Evolutionary conservation across 768 basidiomycete species (phyloP), one percentile per base, ranked within the genome.

Genomic region (Termitomyces sp.): DNA sequence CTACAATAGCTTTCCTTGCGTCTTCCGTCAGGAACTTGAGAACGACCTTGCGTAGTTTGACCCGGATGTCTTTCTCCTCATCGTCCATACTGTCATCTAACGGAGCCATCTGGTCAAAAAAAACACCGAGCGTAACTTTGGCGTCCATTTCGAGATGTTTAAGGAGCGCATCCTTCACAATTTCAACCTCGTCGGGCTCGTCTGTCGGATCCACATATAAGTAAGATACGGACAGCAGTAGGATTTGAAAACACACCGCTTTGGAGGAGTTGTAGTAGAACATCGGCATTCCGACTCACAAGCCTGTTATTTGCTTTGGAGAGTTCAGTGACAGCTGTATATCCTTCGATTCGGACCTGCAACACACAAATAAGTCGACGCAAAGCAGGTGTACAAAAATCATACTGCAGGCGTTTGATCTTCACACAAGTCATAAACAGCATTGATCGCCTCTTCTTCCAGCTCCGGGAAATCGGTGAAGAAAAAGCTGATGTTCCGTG

Each of bases 391-490:
- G 11, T 37, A 48, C 51, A 34, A 49, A 25, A 20, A 38, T 56
- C 77, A 47, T 65, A 87, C 88, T 64, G 75, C 74, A 12, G 79
- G 65, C 43, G 81, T 80, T 52, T 82, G 82, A 74, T 91, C 89
- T 70, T 91, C 89, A 69, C 89, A 91, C 0, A 91, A 74, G 73
- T 91, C 89, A 66, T 90, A 91, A 12, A 91, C 81, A n/a, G 86
- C 86, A 66, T 91, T 86, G 67, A 91, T 88, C 6, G 86, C 86
- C 25, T 82, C 82, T 65, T 91, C 89, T 69, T 89, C 86, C n/a
- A 87, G 74, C 49, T 88, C 89, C 0, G 85, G 83, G 65, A 88
- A 87, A 71, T 87, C 84, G 64, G 75, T 81, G 75, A 90, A 84
- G 69, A 86, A 86, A 53, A 72, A 64, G 38, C 77, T 81, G 59